Percentiles rank a stretch among this genome's conserved stretches.
phyloP scores from a whole-genome alignment of 208 protist genomes.

The Acanthamoeba sp. region DNA sequence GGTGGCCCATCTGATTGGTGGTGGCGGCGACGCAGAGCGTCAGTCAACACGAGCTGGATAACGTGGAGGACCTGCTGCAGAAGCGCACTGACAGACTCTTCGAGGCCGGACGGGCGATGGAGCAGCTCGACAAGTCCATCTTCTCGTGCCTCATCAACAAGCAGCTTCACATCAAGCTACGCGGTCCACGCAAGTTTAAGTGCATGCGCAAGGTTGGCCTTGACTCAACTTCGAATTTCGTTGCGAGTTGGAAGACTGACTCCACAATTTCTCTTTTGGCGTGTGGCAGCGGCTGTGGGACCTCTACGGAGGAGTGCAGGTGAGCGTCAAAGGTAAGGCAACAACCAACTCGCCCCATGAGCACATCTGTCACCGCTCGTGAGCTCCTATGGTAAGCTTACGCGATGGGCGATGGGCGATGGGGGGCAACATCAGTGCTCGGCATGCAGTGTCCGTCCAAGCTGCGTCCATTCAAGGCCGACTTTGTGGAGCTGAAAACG shows the following conservation, averaged over 20 bases:
- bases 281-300: background rate
- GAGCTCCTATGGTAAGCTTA: no score
- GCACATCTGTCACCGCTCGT: no score
- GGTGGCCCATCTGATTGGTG: no score
- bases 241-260: no score
- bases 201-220: background rate
- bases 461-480: slow-evolving; percentile 31
- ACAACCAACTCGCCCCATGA: no score
- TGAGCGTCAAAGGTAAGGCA: slow-evolving; percentile 1
- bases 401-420: background rate
- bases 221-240: no score
- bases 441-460: slow-evolving; percentile 26
- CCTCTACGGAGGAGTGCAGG: slow-evolving; percentile 33
- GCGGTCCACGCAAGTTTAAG: slow-evolving; percentile 9
- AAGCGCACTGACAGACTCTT: slow-evolving; percentile 21
- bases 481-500: slow-evolving; percentile 53
- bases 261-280: background rate
- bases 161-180: background rate
- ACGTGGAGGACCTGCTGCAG: slow-evolving; percentile 1
- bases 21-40: background rate
- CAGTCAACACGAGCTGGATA: background rate
- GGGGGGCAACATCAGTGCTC: background rate
- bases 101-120: slow-evolving; percentile 25
- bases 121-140: slow-evolving; percentile 39
- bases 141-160: slow-evolving; percentile 50